Conservation (phyloP, 2,329 filamentous ascomycete genomes). For the Pestalotiopsis fici region DNA sequence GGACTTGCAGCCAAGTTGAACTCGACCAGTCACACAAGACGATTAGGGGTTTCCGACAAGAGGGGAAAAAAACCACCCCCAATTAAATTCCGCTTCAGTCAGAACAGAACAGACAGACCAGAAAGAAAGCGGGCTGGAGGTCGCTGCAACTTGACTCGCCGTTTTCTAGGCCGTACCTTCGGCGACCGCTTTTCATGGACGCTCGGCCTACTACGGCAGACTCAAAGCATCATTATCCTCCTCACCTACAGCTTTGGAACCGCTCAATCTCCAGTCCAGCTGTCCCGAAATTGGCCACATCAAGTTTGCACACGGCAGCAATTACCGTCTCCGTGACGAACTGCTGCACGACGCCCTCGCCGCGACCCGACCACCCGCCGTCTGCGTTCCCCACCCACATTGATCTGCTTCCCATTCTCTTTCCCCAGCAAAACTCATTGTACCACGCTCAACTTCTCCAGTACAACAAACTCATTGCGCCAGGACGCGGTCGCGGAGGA, state of each 20-base stretch:
- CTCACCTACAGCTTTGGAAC: slow-evolving; percentile 39
- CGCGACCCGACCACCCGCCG: slow-evolving; percentile 10
- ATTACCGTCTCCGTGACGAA: slow-evolving; percentile 5
- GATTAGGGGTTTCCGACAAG: background rate
- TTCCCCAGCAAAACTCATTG: slow-evolving; percentile 59
- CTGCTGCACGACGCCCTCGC: background rate
- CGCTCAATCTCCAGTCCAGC: slow-evolving; percentile 35
- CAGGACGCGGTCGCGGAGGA: slow-evolving; percentile 51
- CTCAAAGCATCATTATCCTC: slow-evolving; percentile 47
- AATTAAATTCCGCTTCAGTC: background rate
- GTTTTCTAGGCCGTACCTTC: background rate
- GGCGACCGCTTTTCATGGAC: slow-evolving; percentile 48
- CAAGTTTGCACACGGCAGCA: slow-evolving; percentile 16
- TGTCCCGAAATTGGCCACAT: slow-evolving; percentile 28
- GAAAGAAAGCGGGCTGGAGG: slow-evolving; percentile 2
- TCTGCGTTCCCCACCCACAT: slow-evolving; percentile 40
- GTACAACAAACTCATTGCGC: slow-evolving; percentile 66
- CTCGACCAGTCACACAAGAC: background rate
- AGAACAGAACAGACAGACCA: background rate
- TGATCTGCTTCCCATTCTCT: slow-evolving; percentile 57
- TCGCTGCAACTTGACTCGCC: slow-evolving; percentile 1
- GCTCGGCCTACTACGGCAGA: slow-evolving; percentile 50
- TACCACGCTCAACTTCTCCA: slow-evolving; percentile 65
- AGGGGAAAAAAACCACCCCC: background rate
- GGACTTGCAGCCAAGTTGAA: background rate